Evolutionary conservation across 2,329 filamentous ascomycete genomes (phyloP).

Genomic region (Gremmenia infestans): DNA sequence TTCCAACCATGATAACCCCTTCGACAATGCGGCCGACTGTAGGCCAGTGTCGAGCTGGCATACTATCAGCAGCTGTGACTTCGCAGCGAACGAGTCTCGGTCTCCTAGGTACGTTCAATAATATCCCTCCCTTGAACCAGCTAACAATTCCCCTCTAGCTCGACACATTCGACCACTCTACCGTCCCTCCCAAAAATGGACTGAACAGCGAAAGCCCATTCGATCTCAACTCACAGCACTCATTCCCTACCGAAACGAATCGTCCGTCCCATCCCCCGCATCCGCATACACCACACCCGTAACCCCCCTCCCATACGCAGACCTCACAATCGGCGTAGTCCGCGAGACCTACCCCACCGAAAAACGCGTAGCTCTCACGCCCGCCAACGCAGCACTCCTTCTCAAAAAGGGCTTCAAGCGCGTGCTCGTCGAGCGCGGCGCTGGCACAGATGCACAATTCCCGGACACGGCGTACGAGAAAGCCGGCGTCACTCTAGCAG

Average conservation of each 20-base stretch:
- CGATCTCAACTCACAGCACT: constrained; percentile 16
- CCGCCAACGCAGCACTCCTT: constrained; percentile 74
- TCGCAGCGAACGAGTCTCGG: constrained; percentile 10
- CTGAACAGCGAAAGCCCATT: constrained; percentile 13
- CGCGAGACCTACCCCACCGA: constrained; percentile 75
- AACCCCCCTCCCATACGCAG: constrained; percentile 53
- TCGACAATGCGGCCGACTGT: constrained; percentile 22
- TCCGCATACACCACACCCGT: constrained; percentile 14
- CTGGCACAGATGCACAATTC: constrained; percentile 74
- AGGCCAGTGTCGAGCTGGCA: constrained; percentile 23
- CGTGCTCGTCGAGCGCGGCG: constrained; percentile 74
- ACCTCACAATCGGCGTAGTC: constrained; percentile 73
- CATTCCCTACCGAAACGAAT: constrained; percentile 14
- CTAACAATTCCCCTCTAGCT: constrained; percentile 9
- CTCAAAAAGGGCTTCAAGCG: constrained; percentile 80
- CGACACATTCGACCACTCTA: constrained; percentile 20
- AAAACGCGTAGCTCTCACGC: constrained; percentile 78
- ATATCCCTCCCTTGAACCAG: neutral
- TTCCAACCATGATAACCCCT: constrained; percentile 24
- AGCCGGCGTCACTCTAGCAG: constrained; percentile 73
- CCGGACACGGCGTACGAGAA: constrained; percentile 70
- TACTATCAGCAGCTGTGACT: constrained; percentile 6
- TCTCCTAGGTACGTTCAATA: constrained; percentile 14
- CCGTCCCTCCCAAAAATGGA: constrained; percentile 18
- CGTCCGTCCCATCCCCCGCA: constrained; percentile 8